Conservation (phyloP, 768 basidiomycete genomes). For the Scleroderma citrinum region DNA sequence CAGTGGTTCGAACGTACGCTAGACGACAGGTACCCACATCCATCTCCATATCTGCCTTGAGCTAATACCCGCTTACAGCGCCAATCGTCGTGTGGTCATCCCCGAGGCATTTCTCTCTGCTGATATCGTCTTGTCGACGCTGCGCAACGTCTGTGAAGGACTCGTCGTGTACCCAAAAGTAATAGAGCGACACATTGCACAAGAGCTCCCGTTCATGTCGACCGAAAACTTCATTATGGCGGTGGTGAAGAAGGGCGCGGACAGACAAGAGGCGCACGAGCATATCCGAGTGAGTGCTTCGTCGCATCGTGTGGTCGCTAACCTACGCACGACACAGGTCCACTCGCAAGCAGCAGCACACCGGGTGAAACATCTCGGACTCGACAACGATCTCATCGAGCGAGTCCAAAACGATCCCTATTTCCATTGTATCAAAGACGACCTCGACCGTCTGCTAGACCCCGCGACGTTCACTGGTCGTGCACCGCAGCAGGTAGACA, state of each 20-base stretch:
- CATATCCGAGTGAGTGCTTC: constrained; percentile 62
- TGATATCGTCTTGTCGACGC: constrained; percentile 91
- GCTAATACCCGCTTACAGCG: constrained; percentile 42
- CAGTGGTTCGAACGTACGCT: constrained; percentile 99
- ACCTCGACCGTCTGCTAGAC: constrained; percentile 76
- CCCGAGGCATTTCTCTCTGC: constrained; percentile 97
- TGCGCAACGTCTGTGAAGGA: constrained; percentile 96
- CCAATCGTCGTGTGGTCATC: constrained; percentile 92
- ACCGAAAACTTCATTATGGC: constrained; percentile 99
- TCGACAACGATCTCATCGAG: constrained; percentile 93
- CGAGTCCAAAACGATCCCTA: constrained; percentile 77
- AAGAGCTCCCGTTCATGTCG: constrained; percentile 99
- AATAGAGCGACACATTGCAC: constrained; percentile 83
- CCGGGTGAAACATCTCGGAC: constrained; percentile 91
- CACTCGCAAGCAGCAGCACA: constrained; percentile 91
- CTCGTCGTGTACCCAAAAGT: constrained; percentile 99
- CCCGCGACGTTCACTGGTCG: constrained; percentile 88
- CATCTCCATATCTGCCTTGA: neutral
- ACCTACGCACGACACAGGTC: too few relatives aligned
- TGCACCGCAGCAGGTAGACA: constrained; percentile 92
- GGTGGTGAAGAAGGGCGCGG: constrained; percentile 89
- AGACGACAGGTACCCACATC: constrained; percentile 70
- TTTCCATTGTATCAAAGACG: constrained; percentile 80
- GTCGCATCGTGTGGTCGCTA: neutral
- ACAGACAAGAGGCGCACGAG: constrained; percentile 96